These are phyloP conservation scores for Tribonema minus DNA, from an alignment of 108 stramenopile genomes.

Conservation along the genomic window DNA sequence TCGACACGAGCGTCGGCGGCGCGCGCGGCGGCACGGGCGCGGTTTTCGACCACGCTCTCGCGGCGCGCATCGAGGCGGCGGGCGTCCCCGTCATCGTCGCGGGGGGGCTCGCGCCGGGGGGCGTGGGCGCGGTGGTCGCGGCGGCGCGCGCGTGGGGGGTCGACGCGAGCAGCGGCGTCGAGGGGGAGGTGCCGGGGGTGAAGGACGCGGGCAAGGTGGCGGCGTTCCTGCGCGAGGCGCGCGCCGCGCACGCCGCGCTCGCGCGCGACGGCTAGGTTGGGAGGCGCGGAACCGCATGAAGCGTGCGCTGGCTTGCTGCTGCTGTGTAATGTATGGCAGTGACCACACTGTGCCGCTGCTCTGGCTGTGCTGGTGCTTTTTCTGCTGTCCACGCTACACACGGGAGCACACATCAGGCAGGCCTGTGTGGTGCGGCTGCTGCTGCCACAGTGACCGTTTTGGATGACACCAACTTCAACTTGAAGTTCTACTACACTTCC, in stretches of 20 bases:
- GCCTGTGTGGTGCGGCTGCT: not conserved
- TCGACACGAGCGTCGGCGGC: conserved; percentile 89
- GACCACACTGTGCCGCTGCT: no score
- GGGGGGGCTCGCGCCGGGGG: conserved; percentile 82
- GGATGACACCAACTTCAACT: no score
- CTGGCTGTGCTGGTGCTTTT: not conserved
- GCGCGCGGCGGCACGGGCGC: conserved; percentile 81
- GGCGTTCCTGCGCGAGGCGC: conserved; percentile 70
- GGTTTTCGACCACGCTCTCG: conserved; percentile 87
- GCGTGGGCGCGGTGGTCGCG: conserved; percentile 70
- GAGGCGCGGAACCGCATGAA: not conserved
- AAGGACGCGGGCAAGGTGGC: conserved; percentile 78
- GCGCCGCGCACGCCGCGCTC: conserved; percentile 17
- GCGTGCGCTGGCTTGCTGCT: not conserved
- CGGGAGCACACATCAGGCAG: not conserved
- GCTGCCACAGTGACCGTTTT: no score
- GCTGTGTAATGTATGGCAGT: no score
- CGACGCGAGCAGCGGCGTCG: conserved; percentile 90
- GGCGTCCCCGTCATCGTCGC: conserved; percentile 93
- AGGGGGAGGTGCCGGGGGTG: conserved; percentile 67
- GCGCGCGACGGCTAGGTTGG: not conserved
- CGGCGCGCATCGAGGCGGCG: conserved; percentile 52
- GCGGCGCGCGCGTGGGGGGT: conserved; percentile 78
- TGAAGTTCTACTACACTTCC: no score
- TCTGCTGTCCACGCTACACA: not conserved